Evolutionary conservation across 2,329 filamentous ascomycete species (phyloP).

Genomic region (Emericellopsis cladophorae): DNA sequence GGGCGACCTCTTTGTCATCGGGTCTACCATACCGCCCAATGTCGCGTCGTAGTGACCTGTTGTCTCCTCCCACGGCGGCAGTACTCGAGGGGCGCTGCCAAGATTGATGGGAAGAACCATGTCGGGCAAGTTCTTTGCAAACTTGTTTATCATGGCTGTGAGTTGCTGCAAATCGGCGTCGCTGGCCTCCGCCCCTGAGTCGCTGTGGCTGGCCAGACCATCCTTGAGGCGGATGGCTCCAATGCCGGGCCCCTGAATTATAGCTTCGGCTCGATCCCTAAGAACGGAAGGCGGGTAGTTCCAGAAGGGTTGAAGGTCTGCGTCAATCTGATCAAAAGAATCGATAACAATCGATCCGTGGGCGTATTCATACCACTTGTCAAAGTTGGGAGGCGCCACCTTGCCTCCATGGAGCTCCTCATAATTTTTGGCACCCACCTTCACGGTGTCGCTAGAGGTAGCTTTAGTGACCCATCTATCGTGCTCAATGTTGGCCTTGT

Average conservation of each 20-base stretch:
- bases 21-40: constrained; percentile 13
- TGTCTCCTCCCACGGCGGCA: constrained; percentile 48
- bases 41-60: constrained; percentile 7
- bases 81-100: constrained; percentile 26
- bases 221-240: constrained; percentile 45
- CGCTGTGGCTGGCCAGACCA: constrained; percentile 40
- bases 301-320: constrained; percentile 69
- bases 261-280: constrained; percentile 38
- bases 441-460: constrained; percentile 30
- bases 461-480: constrained; percentile 37
- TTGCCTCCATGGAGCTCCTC: constrained; percentile 45
- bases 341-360: constrained; percentile 64
- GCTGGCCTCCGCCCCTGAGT: constrained; percentile 16
- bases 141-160: constrained; percentile 56
- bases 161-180: constrained; percentile 27
- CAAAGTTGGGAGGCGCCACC: constrained; percentile 67
- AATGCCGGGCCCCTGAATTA: constrained; percentile 27
- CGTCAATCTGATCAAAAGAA: constrained; percentile 67
- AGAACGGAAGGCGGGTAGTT: constrained; percentile 55
- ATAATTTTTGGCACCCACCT: constrained; percentile 34
- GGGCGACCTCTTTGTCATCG: constrained; percentile 13
- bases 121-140: constrained; percentile 61
- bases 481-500: constrained; percentile 30
- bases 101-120: constrained; percentile 81
- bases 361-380: constrained; percentile 74